phyloP scores from a whole-genome alignment of 1,139 yeast species.

The Blastobotrys raffinosifermentans region DNA sequence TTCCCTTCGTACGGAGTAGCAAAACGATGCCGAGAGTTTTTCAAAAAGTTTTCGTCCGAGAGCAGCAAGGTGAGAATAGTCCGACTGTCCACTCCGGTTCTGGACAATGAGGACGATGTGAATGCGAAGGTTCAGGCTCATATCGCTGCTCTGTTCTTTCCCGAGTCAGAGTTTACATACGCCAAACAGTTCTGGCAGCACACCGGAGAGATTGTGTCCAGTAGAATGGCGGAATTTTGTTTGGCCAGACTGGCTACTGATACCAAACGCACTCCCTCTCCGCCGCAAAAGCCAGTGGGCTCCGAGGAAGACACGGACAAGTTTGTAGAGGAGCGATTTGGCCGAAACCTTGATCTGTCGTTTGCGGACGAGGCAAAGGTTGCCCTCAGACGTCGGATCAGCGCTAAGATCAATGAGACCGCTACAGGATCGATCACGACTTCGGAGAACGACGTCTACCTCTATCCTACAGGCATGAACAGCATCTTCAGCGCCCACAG shows the following conservation, averaged over 20 bases:
- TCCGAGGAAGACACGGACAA: constrained; percentile 1
- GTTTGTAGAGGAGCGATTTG: constrained; percentile 83
- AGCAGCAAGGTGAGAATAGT: constrained; percentile 56
- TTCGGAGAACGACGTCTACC: constrained; percentile 62
- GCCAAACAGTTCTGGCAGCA: constrained; percentile 96
- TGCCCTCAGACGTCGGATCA: constrained; percentile 69
- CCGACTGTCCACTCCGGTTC: constrained; percentile 62
- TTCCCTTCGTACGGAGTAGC: constrained; percentile 79
- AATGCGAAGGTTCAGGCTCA: constrained; percentile 57
- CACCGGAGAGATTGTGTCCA: constrained; percentile 90
- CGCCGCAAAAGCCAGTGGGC: constrained; percentile 1
- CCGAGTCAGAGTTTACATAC: constrained; percentile 47
- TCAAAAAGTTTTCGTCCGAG: constrained; percentile 36
- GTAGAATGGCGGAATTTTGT: constrained; percentile 82
- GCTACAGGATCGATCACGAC: constrained; percentile 22
- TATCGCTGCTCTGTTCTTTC: constrained; percentile 73
- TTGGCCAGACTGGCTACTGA: constrained; percentile 34
- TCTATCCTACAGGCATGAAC: constrained; percentile 92
- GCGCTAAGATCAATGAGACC: constrained; percentile 53
- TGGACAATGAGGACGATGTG: constrained; percentile 45
- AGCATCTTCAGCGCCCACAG: constrained; percentile 81
- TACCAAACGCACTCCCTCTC: neutral
- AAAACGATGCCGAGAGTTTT: constrained; percentile 75
- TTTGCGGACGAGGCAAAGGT: constrained; percentile 70
- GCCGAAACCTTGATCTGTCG: constrained; percentile 76